Base-by-base conservation (phyloP, 352 stramenopile species). In the Phytophthora pisi region DNA sequence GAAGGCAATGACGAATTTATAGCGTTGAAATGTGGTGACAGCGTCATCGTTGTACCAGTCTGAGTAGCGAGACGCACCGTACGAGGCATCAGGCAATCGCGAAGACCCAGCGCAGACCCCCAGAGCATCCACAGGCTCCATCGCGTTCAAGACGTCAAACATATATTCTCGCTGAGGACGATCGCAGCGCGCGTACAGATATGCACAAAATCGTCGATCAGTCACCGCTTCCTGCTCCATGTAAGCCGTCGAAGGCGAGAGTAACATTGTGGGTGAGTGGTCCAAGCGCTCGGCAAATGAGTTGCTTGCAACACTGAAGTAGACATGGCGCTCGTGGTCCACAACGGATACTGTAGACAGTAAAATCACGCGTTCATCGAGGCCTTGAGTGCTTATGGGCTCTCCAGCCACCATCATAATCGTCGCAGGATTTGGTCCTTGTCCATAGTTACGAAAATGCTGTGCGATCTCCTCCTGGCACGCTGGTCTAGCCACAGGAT, bases 1-100 rank as follows among this genome's bases (percentile, higher is more conserved):
- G 20, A 92, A 93, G n/a, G 81, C 79, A 57, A 93, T 77, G 6
- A 86, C 81, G 31, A 93, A 91, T 40, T 79, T 81, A 71, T 86
- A 90, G 16, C 53, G 5, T 11, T 61, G n/a, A 68, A 74, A 87
- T 2, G 36, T 72, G 9, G 43, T 31, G 3, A 85, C 72, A 11
- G 74, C 79, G 9, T 76, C 77, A 30, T 81, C 73, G 18, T 83
- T 73, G 53, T 75, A 82, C 64, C 67, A 86, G 26, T 9, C 51
- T 6, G 45, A 68, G 0, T 40, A 67, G 0, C 66, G 47, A 9
- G 66, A 72, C 0, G 16, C 24, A 10, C 6, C 47, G 5, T 65
- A 49, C 23, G 26, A 53, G 0, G 5, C 10, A 34, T 71, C 52
- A 4, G 34, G 70, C 0, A 31, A 49, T 7, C 61, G 49, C n/a